phyloP scores from a whole-genome alignment of 495 filamentous ascomycete species.

The Lasiosphaeriaceae sp. region DNA sequence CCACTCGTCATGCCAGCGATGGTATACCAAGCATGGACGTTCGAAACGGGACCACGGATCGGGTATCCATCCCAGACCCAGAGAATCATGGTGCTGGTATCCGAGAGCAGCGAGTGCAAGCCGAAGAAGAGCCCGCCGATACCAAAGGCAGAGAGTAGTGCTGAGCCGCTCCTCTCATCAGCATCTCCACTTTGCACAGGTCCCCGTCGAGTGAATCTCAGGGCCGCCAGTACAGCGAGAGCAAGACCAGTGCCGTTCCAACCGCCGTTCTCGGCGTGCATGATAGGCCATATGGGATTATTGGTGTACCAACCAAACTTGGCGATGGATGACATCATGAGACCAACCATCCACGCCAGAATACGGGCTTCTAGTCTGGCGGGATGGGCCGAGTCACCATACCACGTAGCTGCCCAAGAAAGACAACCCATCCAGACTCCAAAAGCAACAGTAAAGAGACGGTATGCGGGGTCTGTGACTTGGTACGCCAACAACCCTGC shows the following conservation, averaged over 20 bases:
- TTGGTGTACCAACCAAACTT: constrained; percentile 97
- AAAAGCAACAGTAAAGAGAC: constrained; percentile 77
- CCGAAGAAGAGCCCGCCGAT: constrained; percentile 82
- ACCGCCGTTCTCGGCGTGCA: constrained; percentile 84
- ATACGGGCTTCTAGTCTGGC: constrained; percentile 75
- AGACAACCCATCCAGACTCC: constrained; percentile 74
- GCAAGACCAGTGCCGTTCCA: constrained; percentile 82
- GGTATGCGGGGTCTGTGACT: constrained; percentile 65
- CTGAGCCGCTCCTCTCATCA: constrained; percentile 55
- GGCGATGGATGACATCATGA: constrained; percentile 78
- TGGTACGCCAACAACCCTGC: constrained; percentile 76
- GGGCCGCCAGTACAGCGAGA: constrained; percentile 69
- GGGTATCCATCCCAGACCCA: constrained; percentile 99
- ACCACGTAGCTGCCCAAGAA: constrained; percentile 76
- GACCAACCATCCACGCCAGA: constrained; percentile 73
- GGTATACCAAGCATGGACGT: constrained; percentile 80
- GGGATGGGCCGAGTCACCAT: constrained; percentile 70
- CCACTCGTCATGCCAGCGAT: constrained; percentile 83
- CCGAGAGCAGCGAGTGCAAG: constrained; percentile 89
- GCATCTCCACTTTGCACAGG: constrained; percentile 47
- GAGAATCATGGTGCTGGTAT: constrained; percentile 97
- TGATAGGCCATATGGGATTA: constrained; percentile 95
- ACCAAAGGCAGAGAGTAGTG: constrained; percentile 68
- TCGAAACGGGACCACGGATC: constrained; percentile 81
- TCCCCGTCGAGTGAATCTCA: constrained; percentile 61